Conservation (phyloP, 768 basidiomycete species). For the Boletus edulis region DNA sequence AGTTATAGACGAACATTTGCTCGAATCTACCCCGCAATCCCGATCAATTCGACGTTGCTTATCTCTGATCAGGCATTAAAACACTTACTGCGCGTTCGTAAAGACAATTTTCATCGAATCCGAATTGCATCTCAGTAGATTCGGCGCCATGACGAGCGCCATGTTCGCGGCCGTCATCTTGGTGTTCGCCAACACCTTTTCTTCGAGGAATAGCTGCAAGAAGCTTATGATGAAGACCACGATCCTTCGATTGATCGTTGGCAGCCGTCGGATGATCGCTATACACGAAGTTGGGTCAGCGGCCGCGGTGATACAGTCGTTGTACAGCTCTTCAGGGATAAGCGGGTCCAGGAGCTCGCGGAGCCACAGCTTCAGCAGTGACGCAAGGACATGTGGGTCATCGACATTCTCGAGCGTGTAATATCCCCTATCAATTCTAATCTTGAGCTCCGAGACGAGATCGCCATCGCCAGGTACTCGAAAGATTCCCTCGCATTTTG, state of each 20-base stretch:
- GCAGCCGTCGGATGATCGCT: conserved; percentile 71
- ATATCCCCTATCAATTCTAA: conserved; percentile 87
- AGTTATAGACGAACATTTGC: conserved; percentile 82
- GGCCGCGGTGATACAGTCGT: conserved; percentile 76
- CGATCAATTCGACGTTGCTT: conserved; percentile 6
- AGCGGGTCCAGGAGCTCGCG: conserved; percentile 92
- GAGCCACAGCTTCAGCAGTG: conserved; percentile 90
- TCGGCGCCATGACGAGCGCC: conserved; percentile 90
- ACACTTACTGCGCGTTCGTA: conserved; percentile 83
- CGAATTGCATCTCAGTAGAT: conserved; percentile 81
- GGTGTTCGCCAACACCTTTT: conserved; percentile 65
- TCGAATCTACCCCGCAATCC: conserved; percentile 59
- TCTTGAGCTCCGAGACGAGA: conserved; percentile 81
- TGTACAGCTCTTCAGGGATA: conserved; percentile 87
- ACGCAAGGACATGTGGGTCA: conserved; percentile 88
- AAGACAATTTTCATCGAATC: conserved; percentile 88
- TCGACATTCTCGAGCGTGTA: conserved; percentile 89
- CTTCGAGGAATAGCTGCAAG: conserved; percentile 83
- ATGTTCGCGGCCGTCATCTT: conserved; percentile 92
- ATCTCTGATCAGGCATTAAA: conserved; percentile 1
- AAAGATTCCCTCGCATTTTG: conserved; percentile 87
- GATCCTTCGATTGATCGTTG: conserved; percentile 83
- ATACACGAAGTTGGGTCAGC: conserved; percentile 69
- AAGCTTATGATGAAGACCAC: conserved; percentile 89
- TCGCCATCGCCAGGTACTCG: conserved; percentile 91